These are phyloP conservation scores for Solanum paucissectum DNA, from an alignment of 257 asterid species.

Conservation along the genomic window DNA sequence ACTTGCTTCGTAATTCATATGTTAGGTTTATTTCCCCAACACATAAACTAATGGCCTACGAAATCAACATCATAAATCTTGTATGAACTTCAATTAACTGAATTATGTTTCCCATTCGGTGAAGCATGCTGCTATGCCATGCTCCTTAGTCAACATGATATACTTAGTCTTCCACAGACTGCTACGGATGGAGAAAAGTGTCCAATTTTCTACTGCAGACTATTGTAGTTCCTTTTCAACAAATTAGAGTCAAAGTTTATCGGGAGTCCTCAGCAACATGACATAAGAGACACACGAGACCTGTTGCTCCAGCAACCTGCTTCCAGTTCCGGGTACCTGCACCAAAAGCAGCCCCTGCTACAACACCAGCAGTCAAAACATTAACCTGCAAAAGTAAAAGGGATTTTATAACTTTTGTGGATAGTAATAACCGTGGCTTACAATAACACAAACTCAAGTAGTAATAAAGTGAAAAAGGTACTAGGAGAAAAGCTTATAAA, in stretches of 20 bases:
- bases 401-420: not conserved
- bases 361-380: conserved; percentile 62
- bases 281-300: conserved; percentile 46
- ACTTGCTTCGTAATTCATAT: not conserved
- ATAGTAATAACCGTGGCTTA: not conserved
- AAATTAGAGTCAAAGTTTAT: conserved; percentile 9
- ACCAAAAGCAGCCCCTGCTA: conserved; percentile 75
- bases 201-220: not conserved
- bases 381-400: conserved; percentile 15
- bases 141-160: not conserved
- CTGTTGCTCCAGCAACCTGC: conserved; percentile 67
- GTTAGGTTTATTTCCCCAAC: not conserved
- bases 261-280: conserved; percentile 34
- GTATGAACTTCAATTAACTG: not conserved
- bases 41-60: not conserved
- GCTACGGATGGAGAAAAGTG: not conserved
- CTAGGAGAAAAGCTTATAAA: not conserved
- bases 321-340: conserved; percentile 77
- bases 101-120: not conserved
- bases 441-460: not conserved
- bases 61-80: not conserved
- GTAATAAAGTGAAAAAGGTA: not conserved
- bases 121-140: not conserved
- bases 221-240: not conserved
- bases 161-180: not conserved